Evolutionary conservation across 495 filamentous ascomycete genomes (phyloP).

Genomic region (Penicillium soppii): DNA sequence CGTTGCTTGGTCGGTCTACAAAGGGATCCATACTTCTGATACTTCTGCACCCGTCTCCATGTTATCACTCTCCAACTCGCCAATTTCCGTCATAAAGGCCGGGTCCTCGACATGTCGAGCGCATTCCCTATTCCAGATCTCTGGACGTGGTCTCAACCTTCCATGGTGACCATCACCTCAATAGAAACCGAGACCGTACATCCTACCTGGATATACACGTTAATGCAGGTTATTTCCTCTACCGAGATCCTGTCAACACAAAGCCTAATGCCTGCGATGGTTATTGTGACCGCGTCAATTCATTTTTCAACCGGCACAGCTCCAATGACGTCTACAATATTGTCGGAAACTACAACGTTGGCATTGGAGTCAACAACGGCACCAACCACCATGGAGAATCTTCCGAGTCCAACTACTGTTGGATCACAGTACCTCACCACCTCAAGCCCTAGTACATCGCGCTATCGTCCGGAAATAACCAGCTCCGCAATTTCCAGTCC

Average conservation of each 20-base stretch:
- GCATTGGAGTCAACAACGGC: not conserved
- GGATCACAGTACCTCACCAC: not conserved
- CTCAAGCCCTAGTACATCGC: not conserved
- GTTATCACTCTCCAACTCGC: not conserved
- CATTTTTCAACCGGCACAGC: not conserved
- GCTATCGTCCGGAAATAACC: not conserved
- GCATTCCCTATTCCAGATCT: not conserved
- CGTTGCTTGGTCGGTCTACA: not conserved
- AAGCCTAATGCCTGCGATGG: not conserved
- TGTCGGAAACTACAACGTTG: not conserved
- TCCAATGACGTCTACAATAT: not conserved
- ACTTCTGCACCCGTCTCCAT: not conserved
- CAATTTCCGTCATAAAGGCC: not conserved
- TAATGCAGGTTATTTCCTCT: not conserved
- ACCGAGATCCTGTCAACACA: not conserved
- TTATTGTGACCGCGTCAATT: not conserved
- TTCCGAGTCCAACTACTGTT: not conserved
- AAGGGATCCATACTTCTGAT: not conserved
- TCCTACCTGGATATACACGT: conserved; percentile 2
- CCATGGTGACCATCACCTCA: not conserved
- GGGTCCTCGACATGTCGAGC: conserved; percentile 1
- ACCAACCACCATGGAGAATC: not conserved
- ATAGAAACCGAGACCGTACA: conserved; percentile 1
- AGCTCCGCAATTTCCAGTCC: not conserved
- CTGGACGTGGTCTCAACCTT: not conserved